A percentile compares a stretch with the other conserved stretches of the same genome.
Conservation (phyloP, 495 filamentous ascomycete species). For the Neurospora sp. region DNA sequence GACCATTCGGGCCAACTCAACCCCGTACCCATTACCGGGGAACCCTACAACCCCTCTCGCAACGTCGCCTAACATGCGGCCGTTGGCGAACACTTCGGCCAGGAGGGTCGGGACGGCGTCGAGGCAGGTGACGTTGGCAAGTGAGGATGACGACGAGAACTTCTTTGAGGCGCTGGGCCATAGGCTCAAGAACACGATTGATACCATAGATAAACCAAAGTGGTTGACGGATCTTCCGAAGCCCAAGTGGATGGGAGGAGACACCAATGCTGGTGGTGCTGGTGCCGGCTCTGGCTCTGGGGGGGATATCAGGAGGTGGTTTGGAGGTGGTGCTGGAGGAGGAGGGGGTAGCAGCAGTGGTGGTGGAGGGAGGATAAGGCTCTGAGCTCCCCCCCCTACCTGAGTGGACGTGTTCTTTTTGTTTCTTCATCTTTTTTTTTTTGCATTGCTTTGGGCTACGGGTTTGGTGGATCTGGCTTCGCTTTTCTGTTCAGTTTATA, state of each 20-base stretch:
- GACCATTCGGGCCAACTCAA: constrained; percentile 18
- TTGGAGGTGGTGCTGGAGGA: constrained; percentile 24
- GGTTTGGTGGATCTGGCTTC: neutral
- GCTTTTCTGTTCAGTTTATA: neutral
- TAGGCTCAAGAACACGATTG: constrained; percentile 82
- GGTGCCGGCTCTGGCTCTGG: constrained; percentile 7
- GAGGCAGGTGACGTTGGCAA: constrained; percentile 7
- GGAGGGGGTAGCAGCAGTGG: neutral
- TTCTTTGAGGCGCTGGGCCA: constrained; percentile 78
- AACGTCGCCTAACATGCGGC: constrained; percentile 28
- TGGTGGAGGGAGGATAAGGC: constrained; percentile 15
- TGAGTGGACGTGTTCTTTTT: neutral
- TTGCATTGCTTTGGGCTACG: neutral
- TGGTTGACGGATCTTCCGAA: constrained; percentile 64
- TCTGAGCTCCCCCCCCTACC: constrained; percentile 1
- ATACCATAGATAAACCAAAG: constrained; percentile 67
- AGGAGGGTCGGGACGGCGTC: constrained; percentile 17
- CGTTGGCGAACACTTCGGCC: constrained; percentile 23
- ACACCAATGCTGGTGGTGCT: constrained; percentile 23
- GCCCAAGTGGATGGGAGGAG: constrained; percentile 76
- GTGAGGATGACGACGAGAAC: constrained; percentile 60
- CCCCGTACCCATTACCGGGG: neutral
- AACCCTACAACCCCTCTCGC: constrained; percentile 30
- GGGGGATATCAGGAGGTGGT: constrained; percentile 34
- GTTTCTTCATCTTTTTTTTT: neutral